phyloP scores from a whole-genome alignment of 805 yeast species.

The Lipomyces mesembrius region DNA sequence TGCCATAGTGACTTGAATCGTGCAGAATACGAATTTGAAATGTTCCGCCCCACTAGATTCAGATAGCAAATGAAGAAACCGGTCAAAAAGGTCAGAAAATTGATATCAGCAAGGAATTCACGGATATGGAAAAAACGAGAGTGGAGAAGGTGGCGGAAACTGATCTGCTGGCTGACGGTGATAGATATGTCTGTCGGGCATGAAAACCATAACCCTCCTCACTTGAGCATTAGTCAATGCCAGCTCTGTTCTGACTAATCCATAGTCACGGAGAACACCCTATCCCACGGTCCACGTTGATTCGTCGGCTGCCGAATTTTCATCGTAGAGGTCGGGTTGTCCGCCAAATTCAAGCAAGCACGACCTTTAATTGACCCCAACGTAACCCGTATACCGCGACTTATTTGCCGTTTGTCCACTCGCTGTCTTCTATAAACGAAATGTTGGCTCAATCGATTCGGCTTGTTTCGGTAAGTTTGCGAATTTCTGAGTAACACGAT shows the following conservation, averaged over 20 bases:
- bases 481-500: not conserved
- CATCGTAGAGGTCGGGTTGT: not conserved
- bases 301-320: slow-evolving; percentile 12
- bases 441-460: slow-evolving; percentile 35
- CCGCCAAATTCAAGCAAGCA: not conserved
- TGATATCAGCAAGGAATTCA: not conserved
- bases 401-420: not conserved
- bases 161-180: not conserved
- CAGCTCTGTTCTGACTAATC: not conserved
- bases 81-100: not conserved
- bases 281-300: slow-evolving; percentile 12
- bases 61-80: not conserved
- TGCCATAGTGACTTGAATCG: not conserved
- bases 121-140: not conserved
- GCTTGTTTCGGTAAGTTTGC: slow-evolving; percentile 29
- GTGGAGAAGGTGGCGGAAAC: not conserved
- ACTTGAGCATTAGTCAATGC: not conserved
- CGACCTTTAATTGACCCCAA: not conserved
- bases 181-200: not conserved
- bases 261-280: not conserved
- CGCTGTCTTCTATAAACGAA: slow-evolving; percentile 5
- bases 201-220: not conserved
- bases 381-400: not conserved
- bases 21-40: not conserved
- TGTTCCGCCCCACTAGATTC: not conserved